These are phyloP conservation scores for Larix sibirica DNA, from an alignment of 83 land plant genomes.

Conservation along the genomic window DNA sequence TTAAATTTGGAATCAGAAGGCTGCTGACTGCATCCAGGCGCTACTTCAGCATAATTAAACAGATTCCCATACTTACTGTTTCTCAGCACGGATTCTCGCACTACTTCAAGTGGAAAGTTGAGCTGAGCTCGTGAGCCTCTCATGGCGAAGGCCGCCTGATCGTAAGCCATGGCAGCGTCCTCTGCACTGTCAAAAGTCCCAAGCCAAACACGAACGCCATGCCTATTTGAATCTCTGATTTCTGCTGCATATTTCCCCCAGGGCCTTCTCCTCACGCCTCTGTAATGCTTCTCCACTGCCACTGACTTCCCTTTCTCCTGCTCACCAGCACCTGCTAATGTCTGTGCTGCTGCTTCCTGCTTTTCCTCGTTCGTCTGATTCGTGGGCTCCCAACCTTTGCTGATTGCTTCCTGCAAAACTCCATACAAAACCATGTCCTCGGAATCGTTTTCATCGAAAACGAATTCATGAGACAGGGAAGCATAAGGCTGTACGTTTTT, in stretches of 20 bases:
- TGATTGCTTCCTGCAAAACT: constrained; percentile 17
- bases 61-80: too few species aligned
- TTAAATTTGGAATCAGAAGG: too few species aligned
- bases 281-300: not conserved
- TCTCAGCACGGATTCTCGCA: not conserved
- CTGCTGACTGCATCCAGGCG: too few species aligned
- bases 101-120: not conserved
- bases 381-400: constrained; percentile 20
- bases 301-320: not conserved
- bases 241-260: constrained; percentile 6
- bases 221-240: not conserved
- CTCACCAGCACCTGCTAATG: too few species aligned
- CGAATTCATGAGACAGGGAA: not conserved
- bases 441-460: constrained; percentile 30
- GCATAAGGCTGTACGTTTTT: not conserved
- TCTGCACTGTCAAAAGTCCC: not conserved
- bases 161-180: not conserved
- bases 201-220: not conserved
- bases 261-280: constrained; percentile 1
- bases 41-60: too few species aligned
- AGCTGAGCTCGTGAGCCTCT: not conserved
- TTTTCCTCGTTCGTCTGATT: not conserved
- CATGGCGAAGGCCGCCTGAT: not conserved
- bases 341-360: not conserved
- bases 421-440: constrained; percentile 29